Percentiles rank a stretch among this genome's conserved stretches.
Evolutionary conservation across 1,284 basidiomycete genomes (phyloP).

Genomic region (Chondrostereum purpureum): DNA sequence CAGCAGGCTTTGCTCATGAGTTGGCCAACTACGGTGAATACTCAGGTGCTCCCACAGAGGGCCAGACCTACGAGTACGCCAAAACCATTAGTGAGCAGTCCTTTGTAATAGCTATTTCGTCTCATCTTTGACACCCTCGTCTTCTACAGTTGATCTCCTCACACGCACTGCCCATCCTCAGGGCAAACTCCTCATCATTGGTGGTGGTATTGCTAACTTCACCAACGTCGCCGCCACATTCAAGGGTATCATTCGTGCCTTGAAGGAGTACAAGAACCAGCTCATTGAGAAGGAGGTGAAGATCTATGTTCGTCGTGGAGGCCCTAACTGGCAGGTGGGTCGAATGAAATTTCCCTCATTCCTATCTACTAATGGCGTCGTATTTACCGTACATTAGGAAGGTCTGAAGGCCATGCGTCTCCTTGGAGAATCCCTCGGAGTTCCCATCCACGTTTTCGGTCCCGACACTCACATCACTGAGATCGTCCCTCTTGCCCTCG

Average conservation of each 20-base stretch:
- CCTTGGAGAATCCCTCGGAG: slow-evolving; percentile 94
- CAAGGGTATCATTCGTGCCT: slow-evolving; percentile 98
- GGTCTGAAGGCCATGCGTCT: slow-evolving; percentile 98
- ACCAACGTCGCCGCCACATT: slow-evolving; percentile 99
- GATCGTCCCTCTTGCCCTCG: slow-evolving; percentile 96
- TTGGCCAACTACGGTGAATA: slow-evolving; percentile 99
- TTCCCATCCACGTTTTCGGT: slow-evolving; percentile 95
- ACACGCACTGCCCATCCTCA: slow-evolving; percentile 78
- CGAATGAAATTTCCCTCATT: not conserved
- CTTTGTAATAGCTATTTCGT: not conserved
- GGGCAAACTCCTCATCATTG: slow-evolving; percentile 99
- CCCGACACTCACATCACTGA: slow-evolving; percentile 99
- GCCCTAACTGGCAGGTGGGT: slow-evolving; percentile 92
- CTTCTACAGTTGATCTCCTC: slow-evolving; percentile 85
- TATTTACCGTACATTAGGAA: too few relatives aligned
- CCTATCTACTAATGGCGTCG: not conserved
- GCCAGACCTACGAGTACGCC: slow-evolving; percentile 98
- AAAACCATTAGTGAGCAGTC: slow-evolving; percentile 90
- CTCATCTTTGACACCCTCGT: slow-evolving; percentile 3
- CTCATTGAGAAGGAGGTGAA: slow-evolving; percentile 82
- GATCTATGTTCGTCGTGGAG: slow-evolving; percentile 97
- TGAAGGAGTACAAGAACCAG: slow-evolving; percentile 88
- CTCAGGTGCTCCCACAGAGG: slow-evolving; percentile 96
- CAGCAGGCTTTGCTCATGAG: slow-evolving; percentile 92
- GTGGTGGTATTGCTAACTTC: slow-evolving; percentile 99